Evolutionary conservation across 1,284 basidiomycete genomes (phyloP), one percentile per base, ranked within the genome.

Genomic region (Somion occarium): DNA sequence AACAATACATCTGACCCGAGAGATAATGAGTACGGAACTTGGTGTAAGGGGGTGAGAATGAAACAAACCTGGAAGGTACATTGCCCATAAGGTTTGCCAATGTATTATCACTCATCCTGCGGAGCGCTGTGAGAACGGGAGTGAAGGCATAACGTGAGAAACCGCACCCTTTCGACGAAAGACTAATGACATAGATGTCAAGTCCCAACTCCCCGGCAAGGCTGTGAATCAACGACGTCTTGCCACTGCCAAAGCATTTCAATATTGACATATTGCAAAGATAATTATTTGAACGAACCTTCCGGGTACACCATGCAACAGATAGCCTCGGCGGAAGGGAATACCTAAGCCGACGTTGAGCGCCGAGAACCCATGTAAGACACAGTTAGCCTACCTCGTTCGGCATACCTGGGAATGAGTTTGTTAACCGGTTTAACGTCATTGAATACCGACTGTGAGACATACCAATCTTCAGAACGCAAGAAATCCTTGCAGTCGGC

Each of bases 61-160:
- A 24, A 57, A 67, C 67, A 49, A 52, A 88, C 87, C 88, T 83
- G 56, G 85, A 80, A 30, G 91, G 89, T 62, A 93, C 88, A 69
- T 83, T 79, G 46, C 86, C 86, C 83, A 93, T 88, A 61, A 93
- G 75, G 49, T 85, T 87, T 44, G 83, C 79, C 61, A 93, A 72
- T 2, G 82, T 89, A 65, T 89, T 89, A 69, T 94, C 91, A 68
- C 88, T 91, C 86, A 94, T 90, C 53, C 88, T 88, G 61, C 49
- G 41, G 4, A 50, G 25, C 49, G n/a, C 22, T 37, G 53, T 64
- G 47, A 55, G 42, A 1, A 22, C 22, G 11, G 20, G 19, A 25
- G 27, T n/a, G 30, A 38, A 18, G 12, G 18, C 39, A 48, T 12
- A 25, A 43, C 47, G 18, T 41, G 39, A 44, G 41, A 47, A 45